Evolutionary conservation across 1,139 yeast genomes (phyloP).

Genomic region (Trichomonascaceae sp.): DNA sequence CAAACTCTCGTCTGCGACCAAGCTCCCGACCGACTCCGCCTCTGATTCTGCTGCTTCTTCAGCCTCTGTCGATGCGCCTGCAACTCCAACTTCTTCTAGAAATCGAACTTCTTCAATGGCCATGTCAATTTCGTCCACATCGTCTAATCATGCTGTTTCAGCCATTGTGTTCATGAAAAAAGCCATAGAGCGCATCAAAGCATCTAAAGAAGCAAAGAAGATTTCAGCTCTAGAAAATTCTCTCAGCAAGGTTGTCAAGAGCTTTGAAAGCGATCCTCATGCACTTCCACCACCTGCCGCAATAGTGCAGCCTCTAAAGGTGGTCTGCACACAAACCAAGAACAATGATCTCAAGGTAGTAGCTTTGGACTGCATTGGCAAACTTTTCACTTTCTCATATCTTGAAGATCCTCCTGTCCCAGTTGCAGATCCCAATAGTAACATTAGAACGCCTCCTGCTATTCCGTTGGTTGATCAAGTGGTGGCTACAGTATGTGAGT

Average conservation of each 20-base stretch:
- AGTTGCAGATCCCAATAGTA: constrained; percentile 31
- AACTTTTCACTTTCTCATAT: constrained; percentile 57
- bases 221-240: constrained; percentile 39
- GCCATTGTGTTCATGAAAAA: constrained; percentile 42
- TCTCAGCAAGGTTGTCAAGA: constrained; percentile 38
- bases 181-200: constrained; percentile 42
- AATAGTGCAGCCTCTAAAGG: constrained; percentile 56
- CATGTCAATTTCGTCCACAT: constrained; percentile 25
- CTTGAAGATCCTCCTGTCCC: constrained; percentile 47
- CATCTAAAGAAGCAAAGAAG: constrained; percentile 47
- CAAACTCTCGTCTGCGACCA: not conserved
- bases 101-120: constrained; percentile 29
- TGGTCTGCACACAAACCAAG: constrained; percentile 50
- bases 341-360: constrained; percentile 47
- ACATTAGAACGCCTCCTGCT: constrained; percentile 48
- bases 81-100: not conserved
- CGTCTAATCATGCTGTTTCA: constrained; percentile 27
- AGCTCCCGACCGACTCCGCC: not conserved
- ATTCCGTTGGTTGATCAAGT: constrained; percentile 73
- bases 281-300: constrained; percentile 40
- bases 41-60: constrained; percentile 1
- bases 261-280: constrained; percentile 22
- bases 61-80: not conserved
- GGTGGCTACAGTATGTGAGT: constrained; percentile 74
- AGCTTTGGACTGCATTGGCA: constrained; percentile 61